Evolutionary conservation across 1,284 basidiomycete species (phyloP).

Genomic region (Athelia sp.): DNA sequence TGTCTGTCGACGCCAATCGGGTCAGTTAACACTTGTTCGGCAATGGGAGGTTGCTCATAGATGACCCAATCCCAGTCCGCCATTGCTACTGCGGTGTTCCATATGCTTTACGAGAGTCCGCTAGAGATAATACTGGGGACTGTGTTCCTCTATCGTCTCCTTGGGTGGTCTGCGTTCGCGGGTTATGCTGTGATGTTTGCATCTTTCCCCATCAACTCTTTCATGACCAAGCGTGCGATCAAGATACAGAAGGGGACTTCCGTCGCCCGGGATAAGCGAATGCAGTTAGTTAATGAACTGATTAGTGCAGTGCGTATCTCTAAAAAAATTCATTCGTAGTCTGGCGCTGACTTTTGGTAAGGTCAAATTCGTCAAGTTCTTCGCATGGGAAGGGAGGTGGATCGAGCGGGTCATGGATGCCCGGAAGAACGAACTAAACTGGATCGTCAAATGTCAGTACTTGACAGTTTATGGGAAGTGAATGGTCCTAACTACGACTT

Average conservation of each 20-base stretch:
- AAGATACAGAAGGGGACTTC: slow-evolving; percentile 72
- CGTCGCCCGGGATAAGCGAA: slow-evolving; percentile 77
- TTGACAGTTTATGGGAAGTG: neutral
- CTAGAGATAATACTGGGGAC: slow-evolving; percentile 78
- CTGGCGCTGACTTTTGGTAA: too few species aligned
- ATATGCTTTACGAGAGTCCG: slow-evolving; percentile 70
- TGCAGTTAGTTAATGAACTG: slow-evolving; percentile 83
- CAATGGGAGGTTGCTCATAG: neutral
- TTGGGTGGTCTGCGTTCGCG: slow-evolving; percentile 81
- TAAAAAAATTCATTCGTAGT: too few species aligned
- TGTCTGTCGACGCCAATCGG: slow-evolving; percentile 15
- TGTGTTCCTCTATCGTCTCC: slow-evolving; percentile 77
- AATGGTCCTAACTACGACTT: neutral
- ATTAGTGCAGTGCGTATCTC: slow-evolving; percentile 64
- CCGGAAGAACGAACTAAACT: slow-evolving; percentile 57
- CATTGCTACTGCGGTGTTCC: slow-evolving; percentile 44
- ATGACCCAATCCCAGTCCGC: slow-evolving; percentile 33
- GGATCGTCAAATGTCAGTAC: slow-evolving; percentile 60
- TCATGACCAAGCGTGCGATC: slow-evolving; percentile 54
- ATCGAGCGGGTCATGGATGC: slow-evolving; percentile 55
- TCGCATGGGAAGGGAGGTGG: slow-evolving; percentile 80
- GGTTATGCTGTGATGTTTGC: slow-evolving; percentile 77
- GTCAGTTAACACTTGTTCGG: neutral
- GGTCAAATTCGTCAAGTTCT: slow-evolving; percentile 85
- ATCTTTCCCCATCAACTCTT: slow-evolving; percentile 73